Evolutionary conservation across 2,329 filamentous ascomycete species (phyloP), one percentile per base, ranked within the genome.

Genomic region (Dothistroma septosporum): DNA sequence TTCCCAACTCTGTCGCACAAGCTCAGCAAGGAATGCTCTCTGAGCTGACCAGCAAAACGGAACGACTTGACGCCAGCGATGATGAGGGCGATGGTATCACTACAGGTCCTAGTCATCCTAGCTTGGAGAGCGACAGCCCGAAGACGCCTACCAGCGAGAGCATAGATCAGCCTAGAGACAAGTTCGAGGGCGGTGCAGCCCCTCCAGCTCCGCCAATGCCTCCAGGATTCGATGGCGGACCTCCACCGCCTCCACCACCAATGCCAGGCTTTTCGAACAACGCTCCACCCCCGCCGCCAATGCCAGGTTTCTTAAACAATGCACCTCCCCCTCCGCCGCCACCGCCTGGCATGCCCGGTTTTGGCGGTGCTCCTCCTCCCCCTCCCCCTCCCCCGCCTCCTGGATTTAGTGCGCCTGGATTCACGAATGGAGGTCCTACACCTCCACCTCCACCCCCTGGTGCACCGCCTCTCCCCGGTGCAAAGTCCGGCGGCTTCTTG

Each of bases 31-130:
- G 86, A 72, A 74, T 93, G 77, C 71, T 88, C 79, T 68, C 71
- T n/a, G 81, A 96, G 75, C 87, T 96, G 67, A 84, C 86, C 35
- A 84, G 87, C 55, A 94, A 89, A 76, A 84, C 93, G 70, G 88
- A 87, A 76, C 85, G 79, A 62, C 85, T 86, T 69, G 89, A 89
- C 70, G 88, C 81, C 50, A 90, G 88, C 72, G 89, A 92, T 68
- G 88, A 86, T 33, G 87, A 89, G 67, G 85, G 82, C 47, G 88
- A 89, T 68, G 86, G 85, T 57, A 81, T 88, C 61, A 90, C 88
- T 1, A 91, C 89, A 37, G 90, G 87, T 28, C 85, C 89, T 50
- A 90, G 87, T 21, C 87, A 91, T 72, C 88, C 87, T 31, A 91
- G 88, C 75, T 78, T 91, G 63, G 88, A 92, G 65, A 86, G 87